Evolutionary conservation across 2,329 filamentous ascomycete species (phyloP), one percentile per base, ranked within the genome.

Genomic region (Colletotrichum graminicola): DNA sequence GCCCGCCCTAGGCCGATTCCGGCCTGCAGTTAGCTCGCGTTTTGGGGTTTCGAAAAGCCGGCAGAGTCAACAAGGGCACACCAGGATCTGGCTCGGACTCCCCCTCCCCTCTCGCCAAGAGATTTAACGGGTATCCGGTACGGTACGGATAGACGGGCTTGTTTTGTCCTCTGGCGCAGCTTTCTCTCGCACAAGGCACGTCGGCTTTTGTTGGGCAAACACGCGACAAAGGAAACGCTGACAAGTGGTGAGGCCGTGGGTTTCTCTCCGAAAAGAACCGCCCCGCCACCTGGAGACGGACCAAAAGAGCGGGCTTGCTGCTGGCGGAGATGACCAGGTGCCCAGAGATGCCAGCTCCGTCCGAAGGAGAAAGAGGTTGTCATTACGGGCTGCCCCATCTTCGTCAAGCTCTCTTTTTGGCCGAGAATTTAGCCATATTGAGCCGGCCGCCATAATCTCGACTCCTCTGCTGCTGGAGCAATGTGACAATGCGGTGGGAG

Each of bases 11-110:
- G 45, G 32, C 59, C 29, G 59, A 39, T 61, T 61, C 32, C 43
- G 43, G 59, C 59, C 43, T 16, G 32, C 43, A n/a, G 10, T 45
- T 36, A 21, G 59, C 43, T 49, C 36, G 60, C 41, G 23, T 43
- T 62, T 62, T 54, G 47, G 47, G 60, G 23, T 52, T 52, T 62
- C 60, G 62, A 26, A 10, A 43, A 29, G 29, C 49, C 5, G 23
- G 16, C 3, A 39, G 41, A 36, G 47, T 16, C 47, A n/a, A 8
- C 3, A n/a, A 12, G 7, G 26, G 64, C 3, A 41, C 51, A 59
- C 43, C 43, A 45, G 43, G 55, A 66, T 71, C 64, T 67, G 29
- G 68, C 68, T 71, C 68, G 59, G 68, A 67, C 57, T 52, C 18
- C 23, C 23, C 43, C 21, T n/a, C 43, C 21, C 21, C 18, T 6